Percentiles rank a stretch among this genome's conserved stretches.
Conservation (phyloP, 73 alveolate genomes). For the Tetrahymena thermophila region DNA sequence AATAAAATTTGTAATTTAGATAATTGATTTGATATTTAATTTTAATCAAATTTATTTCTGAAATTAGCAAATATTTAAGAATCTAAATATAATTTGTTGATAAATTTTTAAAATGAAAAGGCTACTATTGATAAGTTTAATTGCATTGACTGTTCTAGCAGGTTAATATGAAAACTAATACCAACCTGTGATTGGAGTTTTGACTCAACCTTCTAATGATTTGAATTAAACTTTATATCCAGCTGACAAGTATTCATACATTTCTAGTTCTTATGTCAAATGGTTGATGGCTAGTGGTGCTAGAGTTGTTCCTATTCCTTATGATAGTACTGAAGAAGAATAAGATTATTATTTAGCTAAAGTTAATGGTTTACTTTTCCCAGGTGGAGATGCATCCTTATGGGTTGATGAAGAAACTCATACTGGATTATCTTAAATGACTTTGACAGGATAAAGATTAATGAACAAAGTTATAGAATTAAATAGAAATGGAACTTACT, state of each 20-base stretch:
- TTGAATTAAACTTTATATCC: background rate
- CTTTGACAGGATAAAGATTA: constrained; percentile 11
- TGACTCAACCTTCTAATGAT: constrained; percentile 19
- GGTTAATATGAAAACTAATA: background rate
- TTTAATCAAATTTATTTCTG: background rate
- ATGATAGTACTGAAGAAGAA: constrained; percentile 19
- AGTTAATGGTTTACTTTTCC: constrained; percentile 51
- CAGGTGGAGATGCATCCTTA: constrained; percentile 53
- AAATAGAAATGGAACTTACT: constrained; percentile 48
- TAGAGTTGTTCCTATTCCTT: constrained; percentile 57
- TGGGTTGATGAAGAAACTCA: background rate
- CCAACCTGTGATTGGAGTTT: constrained; percentile 30
- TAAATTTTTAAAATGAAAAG: background rate
- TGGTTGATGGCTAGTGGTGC: constrained; percentile 56
- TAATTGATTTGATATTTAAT: no score
- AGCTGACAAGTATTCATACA: constrained; percentile 27
- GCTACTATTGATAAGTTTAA: background rate
- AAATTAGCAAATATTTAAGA: no score
- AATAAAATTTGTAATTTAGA: no score
- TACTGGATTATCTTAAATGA: background rate
- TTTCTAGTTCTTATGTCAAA: constrained; percentile 55
- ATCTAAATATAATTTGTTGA: background rate
- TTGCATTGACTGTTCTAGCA: background rate
- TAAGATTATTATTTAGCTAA: constrained; percentile 2
- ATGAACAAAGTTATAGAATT: constrained; percentile 33